Percentiles rank a stretch among this genome's conserved stretches.
These are phyloP conservation scores for Chrysoporthe puriensis DNA, from an alignment of 2,329 filamentous ascomycete species.

Conservation along the genomic window DNA sequence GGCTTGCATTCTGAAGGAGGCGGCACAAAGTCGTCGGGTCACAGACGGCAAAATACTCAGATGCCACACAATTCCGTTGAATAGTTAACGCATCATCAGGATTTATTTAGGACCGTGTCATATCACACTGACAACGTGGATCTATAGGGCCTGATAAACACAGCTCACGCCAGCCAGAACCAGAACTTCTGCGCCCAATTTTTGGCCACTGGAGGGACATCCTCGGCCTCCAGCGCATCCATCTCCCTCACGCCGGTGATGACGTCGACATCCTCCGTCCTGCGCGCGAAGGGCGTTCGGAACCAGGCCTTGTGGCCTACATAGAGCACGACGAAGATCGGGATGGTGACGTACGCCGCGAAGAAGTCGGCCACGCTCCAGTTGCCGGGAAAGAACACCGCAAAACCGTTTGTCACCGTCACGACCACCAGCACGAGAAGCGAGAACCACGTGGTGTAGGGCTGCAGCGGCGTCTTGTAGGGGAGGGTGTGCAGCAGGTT, in stretches of 20 bases:
- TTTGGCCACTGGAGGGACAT: conserved; percentile 50
- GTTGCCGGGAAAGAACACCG: conserved; percentile 68
- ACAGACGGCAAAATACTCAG: no score
- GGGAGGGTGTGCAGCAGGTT: conserved; percentile 55
- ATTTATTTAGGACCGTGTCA: no score
- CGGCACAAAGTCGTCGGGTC: no score
- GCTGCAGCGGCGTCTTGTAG: conserved; percentile 57
- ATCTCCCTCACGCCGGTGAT: conserved; percentile 64
- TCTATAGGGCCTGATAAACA: background rate
- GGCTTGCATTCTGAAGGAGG: no score
- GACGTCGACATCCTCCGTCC: conserved; percentile 57
- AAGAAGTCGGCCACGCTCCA: conserved; percentile 68
- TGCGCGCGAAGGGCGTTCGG: conserved; percentile 48
- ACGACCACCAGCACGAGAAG: conserved; percentile 63
- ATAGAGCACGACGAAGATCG: conserved; percentile 64
- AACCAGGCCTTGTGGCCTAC: conserved; percentile 60
- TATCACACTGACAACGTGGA: background rate
- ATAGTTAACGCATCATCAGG: no score
- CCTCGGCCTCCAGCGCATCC: conserved; percentile 58
- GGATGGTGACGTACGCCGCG: conserved; percentile 66
- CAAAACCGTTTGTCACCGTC: conserved; percentile 76
- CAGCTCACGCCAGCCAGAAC: conserved; percentile 56
- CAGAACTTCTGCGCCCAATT: conserved; percentile 57
- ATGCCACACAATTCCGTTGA: no score
- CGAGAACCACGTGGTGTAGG: conserved; percentile 66